A percentile compares a stretch with the other conserved stretches of the same genome.
phyloP scores from a whole-genome alignment of 2,329 filamentous ascomycete genomes.

The Colletotrichum destructivum region DNA sequence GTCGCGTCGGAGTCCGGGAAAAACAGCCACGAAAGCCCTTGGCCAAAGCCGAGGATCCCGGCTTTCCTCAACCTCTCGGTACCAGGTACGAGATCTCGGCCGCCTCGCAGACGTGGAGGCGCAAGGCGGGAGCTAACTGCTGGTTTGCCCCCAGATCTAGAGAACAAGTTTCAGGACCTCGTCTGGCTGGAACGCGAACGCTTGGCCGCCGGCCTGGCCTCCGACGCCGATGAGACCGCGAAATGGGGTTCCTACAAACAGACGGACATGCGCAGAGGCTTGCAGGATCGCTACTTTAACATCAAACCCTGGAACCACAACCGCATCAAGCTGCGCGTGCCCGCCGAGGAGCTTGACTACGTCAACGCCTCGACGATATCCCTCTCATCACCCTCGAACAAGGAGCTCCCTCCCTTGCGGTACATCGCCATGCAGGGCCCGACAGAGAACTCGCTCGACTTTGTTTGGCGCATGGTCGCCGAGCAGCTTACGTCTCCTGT shows the following conservation, averaged over 20 bases:
- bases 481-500: slow-evolving; percentile 80
- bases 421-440: slow-evolving; percentile 98
- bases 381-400: slow-evolving; percentile 62
- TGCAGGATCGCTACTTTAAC: slow-evolving; percentile 87
- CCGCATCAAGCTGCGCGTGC: slow-evolving; percentile 84
- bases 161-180: slow-evolving; percentile 66
- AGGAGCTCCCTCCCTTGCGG: slow-evolving; percentile 59
- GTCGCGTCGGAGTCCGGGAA: slow-evolving; percentile 22
- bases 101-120: slow-evolving; percentile 24
- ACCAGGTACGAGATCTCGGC: slow-evolving; percentile 51
- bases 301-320: slow-evolving; percentile 93
- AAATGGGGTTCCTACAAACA: slow-evolving; percentile 56
- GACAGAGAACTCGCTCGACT: slow-evolving; percentile 80
- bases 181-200: slow-evolving; percentile 68
- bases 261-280: slow-evolving; percentile 49
- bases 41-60: slow-evolving; percentile 51
- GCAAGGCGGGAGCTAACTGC: slow-evolving; percentile 26
- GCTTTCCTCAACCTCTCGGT: slow-evolving; percentile 56
- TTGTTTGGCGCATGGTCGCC: slow-evolving; percentile 97
- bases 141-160: slow-evolving; percentile 36
- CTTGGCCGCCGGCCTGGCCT: slow-evolving; percentile 56
- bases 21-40: slow-evolving; percentile 19
- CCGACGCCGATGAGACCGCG: slow-evolving; percentile 51
- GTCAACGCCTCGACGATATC: slow-evolving; percentile 85
- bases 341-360: slow-evolving; percentile 81